Percentiles rank a stretch among this genome's conserved stretches.
These are phyloP conservation scores for Pelargonium citronellum DNA, from an alignment of 441 rosid species.

Conservation along the genomic window DNA sequence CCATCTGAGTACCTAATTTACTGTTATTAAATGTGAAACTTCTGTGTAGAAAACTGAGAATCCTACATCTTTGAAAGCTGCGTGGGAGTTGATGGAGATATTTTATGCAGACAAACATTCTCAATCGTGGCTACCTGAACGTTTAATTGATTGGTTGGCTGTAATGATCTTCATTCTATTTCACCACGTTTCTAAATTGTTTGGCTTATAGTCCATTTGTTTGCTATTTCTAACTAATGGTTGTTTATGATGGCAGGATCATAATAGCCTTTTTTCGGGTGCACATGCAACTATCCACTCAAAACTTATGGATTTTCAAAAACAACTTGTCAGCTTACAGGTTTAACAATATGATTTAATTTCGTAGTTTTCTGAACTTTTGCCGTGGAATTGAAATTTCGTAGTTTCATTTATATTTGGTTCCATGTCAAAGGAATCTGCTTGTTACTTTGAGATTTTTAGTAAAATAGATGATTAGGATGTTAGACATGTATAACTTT, in stretches of 20 bases:
- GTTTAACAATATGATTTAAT: conserved; percentile 30
- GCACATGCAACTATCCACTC: conserved; percentile 57
- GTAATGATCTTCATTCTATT: conserved; percentile 43
- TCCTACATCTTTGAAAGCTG: conserved; percentile 71
- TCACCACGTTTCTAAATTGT: not conserved
- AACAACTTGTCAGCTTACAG: conserved; percentile 61
- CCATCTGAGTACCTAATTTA: not conserved
- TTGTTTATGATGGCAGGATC: conserved; percentile 52
- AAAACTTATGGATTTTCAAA: conserved; percentile 71
- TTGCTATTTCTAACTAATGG: conserved; percentile 6
- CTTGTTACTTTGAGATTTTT: not conserved
- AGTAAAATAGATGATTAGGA: not conserved
- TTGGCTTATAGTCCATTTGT: not conserved
- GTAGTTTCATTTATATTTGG: not conserved
- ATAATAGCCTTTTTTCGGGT: conserved; percentile 58
- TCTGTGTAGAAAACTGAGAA: conserved; percentile 43
- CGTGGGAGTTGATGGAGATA: conserved; percentile 92
- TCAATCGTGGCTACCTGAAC: conserved; percentile 76
- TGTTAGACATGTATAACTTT: not conserved
- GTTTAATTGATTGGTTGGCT: conserved; percentile 83
- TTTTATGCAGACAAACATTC: conserved; percentile 71
- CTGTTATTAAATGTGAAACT: not conserved
- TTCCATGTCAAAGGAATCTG: not conserved
- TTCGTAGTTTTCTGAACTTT: not conserved
- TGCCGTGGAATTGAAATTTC: not conserved